Conservation (phyloP, 169 alveolate species). For the Babesia gibsoni region DNA sequence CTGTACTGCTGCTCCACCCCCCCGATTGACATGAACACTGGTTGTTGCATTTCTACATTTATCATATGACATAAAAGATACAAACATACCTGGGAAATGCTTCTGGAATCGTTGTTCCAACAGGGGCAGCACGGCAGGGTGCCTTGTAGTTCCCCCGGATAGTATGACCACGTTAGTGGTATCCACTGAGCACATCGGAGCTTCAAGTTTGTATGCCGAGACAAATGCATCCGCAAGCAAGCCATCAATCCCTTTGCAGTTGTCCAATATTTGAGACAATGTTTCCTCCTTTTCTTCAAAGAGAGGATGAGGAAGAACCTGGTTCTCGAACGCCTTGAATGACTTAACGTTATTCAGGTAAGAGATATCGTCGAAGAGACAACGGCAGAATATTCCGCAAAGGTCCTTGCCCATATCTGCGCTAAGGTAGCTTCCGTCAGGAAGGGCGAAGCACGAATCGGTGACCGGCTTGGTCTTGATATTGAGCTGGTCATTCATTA, state of each 20-base stretch:
- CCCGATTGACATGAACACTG: constrained; percentile 42
- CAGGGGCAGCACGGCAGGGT: constrained; percentile 64
- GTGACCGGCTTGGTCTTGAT: neutral
- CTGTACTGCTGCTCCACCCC: constrained; percentile 74
- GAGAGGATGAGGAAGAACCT: neutral
- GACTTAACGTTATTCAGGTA: constrained; percentile 22
- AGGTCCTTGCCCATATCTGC: constrained; percentile 44
- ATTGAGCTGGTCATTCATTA: constrained; percentile 37
- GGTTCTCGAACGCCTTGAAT: neutral
- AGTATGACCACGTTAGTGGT: constrained; percentile 42
- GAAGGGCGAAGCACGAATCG: constrained; percentile 61
- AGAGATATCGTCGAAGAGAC: constrained; percentile 20
- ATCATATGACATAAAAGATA: neutral
- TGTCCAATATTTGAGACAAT: neutral
- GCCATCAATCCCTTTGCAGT: constrained; percentile 16
- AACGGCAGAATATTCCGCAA: constrained; percentile 59
- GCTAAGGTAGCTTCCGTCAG: constrained; percentile 69
- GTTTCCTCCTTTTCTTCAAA: neutral
- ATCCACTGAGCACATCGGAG: neutral
- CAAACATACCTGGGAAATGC: constrained; percentile 27
- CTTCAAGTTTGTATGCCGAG: constrained; percentile 6
- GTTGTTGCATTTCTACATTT: constrained; percentile 6
- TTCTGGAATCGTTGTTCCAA: constrained; percentile 61
- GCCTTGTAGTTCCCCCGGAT: constrained; percentile 74
- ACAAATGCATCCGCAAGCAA: constrained; percentile 27